A percentile compares a stretch with the other conserved stretches of the same genome.
Evolutionary conservation across 495 filamentous ascomycete species (phyloP).

Genomic region (Talaromyces ruber): DNA sequence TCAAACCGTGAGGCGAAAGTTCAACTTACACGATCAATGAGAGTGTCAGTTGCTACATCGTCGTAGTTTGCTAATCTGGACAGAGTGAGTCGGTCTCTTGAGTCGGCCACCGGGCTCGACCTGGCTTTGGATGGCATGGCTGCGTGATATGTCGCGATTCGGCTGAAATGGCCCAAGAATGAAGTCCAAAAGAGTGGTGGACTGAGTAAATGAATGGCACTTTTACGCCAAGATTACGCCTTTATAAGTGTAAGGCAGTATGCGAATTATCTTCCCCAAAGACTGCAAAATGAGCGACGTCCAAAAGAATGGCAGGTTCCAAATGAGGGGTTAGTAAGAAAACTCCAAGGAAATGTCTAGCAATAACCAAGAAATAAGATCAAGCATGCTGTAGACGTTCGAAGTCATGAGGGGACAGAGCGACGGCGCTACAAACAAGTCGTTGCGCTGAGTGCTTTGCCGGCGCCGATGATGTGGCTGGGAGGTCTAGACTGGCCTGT

Average conservation of each 20-base stretch:
- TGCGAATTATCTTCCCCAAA: background rate
- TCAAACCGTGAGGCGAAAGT: background rate
- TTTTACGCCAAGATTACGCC: background rate
- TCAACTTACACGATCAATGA: slow-evolving; percentile 80
- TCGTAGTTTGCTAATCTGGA: slow-evolving; percentile 87
- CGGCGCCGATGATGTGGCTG: background rate
- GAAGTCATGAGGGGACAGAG: background rate
- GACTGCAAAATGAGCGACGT: background rate
- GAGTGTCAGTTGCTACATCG: slow-evolving; percentile 90
- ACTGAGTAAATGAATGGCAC: background rate
- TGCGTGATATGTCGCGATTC: too few species aligned
- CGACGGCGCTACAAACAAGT: slow-evolving; percentile 1
- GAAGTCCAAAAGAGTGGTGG: background rate
- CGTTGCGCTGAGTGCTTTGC: background rate
- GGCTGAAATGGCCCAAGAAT: background rate
- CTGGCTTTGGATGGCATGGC: slow-evolving; percentile 35
- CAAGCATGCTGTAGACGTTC: background rate
- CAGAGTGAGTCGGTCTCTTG: slow-evolving; percentile 70
- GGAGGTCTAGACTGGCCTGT: background rate
- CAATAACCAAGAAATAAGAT: background rate
- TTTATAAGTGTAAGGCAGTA: background rate
- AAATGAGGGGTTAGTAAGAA: too few species aligned
- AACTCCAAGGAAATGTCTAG: background rate
- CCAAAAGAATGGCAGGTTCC: background rate
- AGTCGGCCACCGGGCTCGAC: slow-evolving; percentile 32